Percentiles rank a stretch among this genome's conserved stretches.
phyloP scores from a whole-genome alignment of 139 green algal species.

The Marvania coccoides region DNA sequence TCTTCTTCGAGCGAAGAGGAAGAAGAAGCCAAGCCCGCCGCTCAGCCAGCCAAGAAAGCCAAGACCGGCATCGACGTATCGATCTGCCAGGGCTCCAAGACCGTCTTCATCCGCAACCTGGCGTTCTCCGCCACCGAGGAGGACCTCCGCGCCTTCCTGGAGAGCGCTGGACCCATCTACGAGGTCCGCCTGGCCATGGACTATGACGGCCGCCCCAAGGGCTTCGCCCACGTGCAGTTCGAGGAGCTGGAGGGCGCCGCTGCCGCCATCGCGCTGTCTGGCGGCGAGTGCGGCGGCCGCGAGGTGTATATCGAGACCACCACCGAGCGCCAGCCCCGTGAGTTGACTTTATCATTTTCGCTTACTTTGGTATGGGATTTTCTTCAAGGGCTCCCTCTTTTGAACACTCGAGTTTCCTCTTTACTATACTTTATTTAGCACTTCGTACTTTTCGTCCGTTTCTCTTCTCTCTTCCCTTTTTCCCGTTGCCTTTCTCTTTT shows the following conservation, averaged over 20 bases:
- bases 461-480: no score
- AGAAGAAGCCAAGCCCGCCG: conserved; percentile 6
- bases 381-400: neutral
- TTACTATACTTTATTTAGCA: neutral
- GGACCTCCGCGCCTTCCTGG: conserved; percentile 38
- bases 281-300: conserved; percentile 41
- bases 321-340: conserved; percentile 32
- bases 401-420: neutral
- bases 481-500: no score
- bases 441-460: neutral
- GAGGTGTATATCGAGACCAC: conserved; percentile 54
- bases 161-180: neutral
- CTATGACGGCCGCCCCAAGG: conserved; percentile 43
- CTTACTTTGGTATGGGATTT: neutral
- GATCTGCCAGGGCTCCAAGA: conserved; percentile 27
- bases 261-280: conserved; percentile 37
- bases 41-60: conserved; percentile 40
- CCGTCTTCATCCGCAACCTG: conserved; percentile 70
- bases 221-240: conserved; percentile 71
- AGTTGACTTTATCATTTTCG: neutral
- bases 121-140: conserved; percentile 48
- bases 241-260: conserved; percentile 32
- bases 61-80: conserved; percentile 28
- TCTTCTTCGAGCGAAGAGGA: neutral
- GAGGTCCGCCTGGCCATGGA: conserved; percentile 50